These are phyloP conservation scores for Calycina herbarum DNA, from an alignment of 2,329 filamentous ascomycete genomes.

Conservation along the genomic window DNA sequence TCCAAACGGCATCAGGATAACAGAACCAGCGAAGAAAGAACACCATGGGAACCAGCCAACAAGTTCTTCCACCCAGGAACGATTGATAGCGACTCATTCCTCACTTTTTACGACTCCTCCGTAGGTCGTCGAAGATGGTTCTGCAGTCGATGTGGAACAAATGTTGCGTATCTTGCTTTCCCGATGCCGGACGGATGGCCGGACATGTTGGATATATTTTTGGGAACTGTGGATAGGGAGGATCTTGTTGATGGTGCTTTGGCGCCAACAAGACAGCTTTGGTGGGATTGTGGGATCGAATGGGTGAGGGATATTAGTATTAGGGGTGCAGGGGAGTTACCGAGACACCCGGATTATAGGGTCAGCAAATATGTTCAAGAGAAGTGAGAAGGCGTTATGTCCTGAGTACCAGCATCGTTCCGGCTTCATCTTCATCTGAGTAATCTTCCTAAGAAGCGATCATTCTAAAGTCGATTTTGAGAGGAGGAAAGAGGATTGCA, in stretches of 20 bases:
- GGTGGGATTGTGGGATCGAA: slow-evolving; percentile 8
- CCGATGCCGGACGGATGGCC: slow-evolving; percentile 5
- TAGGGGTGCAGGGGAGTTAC: not conserved
- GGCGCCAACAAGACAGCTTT: slow-evolving; percentile 9
- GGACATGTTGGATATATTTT: slow-evolving; percentile 10
- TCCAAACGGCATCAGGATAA: not conserved
- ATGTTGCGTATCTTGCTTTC: slow-evolving; percentile 10
- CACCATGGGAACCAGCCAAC: not conserved
- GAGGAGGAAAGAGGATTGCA: no score
- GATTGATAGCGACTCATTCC: not conserved
- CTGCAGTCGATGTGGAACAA: slow-evolving; percentile 8
- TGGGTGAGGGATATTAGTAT: slow-evolving; percentile 7
- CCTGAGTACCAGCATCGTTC: not conserved
- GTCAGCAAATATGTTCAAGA: not conserved
- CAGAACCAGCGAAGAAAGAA: not conserved
- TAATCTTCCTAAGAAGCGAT: no score
- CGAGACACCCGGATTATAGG: slow-evolving; percentile 5
- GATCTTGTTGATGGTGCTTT: slow-evolving; percentile 6
- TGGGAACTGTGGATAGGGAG: slow-evolving; percentile 7
- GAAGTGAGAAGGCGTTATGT: not conserved
- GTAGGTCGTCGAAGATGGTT: not conserved
- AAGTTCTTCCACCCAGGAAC: slow-evolving; percentile 4
- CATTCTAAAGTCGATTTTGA: no score
- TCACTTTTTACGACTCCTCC: slow-evolving; percentile 1
- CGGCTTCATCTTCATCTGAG: no score